phyloP scores from a whole-genome alignment of 805 yeast species.

The Pichia cephalocereana region DNA sequence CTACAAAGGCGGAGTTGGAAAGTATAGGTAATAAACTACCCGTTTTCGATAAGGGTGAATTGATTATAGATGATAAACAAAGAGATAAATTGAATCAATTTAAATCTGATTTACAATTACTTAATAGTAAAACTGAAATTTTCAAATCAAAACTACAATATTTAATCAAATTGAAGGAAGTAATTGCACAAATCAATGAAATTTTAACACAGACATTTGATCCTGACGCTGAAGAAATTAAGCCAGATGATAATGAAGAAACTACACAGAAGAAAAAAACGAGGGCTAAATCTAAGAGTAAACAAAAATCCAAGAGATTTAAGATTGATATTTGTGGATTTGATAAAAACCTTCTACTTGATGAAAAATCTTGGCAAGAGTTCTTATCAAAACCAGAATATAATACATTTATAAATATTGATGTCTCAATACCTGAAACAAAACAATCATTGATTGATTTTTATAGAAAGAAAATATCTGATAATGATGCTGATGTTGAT shows the following conservation, averaged over 20 bases:
- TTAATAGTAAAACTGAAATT: constrained; percentile 11
- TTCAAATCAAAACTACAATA: constrained; percentile 14
- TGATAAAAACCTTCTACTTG: constrained; percentile 22
- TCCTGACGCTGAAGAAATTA: not conserved
- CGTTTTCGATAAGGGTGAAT: constrained; percentile 19
- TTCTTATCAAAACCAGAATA: constrained; percentile 12
- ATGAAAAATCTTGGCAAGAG: constrained; percentile 17
- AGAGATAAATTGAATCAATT: constrained; percentile 15
- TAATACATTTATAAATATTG: constrained; percentile 4
- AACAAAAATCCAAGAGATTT: constrained; percentile 20
- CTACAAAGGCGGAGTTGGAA: constrained; percentile 16
- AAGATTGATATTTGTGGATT: constrained; percentile 48
- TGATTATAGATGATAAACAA: constrained; percentile 2
- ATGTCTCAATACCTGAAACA: constrained; percentile 4
- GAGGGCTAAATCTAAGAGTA: constrained; percentile 13
- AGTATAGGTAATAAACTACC: constrained; percentile 36
- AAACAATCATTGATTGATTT: constrained; percentile 8
- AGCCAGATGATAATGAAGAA: constrained; percentile 2
- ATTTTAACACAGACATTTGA: constrained; percentile 12
- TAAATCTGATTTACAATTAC: constrained; percentile 12
- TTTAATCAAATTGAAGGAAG: constrained; percentile 28
- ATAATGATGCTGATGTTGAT: not conserved
- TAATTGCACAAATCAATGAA: constrained; percentile 31
- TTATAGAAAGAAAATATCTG: constrained; percentile 6
- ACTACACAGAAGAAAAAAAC: not conserved